Percentiles rank a stretch among this genome's conserved stretches.
phyloP scores from a whole-genome alignment of 2,329 filamentous ascomycete species.

The Nemania serpens region DNA sequence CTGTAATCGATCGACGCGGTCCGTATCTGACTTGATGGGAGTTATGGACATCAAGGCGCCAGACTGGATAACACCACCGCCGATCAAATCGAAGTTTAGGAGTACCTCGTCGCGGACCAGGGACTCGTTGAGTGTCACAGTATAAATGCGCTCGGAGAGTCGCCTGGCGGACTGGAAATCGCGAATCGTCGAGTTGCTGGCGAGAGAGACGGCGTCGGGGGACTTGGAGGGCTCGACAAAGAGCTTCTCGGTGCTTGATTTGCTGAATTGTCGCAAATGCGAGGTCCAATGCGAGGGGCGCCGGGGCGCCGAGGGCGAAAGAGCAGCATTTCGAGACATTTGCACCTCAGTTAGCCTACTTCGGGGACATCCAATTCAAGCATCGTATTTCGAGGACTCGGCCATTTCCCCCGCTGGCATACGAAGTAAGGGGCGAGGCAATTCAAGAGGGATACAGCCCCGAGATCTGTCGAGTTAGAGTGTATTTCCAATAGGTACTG shows the following conservation, averaged over 20 bases:
- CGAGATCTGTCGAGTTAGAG: too few species aligned
- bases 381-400: conserved; percentile 10
- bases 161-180: conserved; percentile 39
- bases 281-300: conserved; percentile 54
- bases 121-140: conserved; percentile 69
- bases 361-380: conserved; percentile 9
- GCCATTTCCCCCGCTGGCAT: not conserved
- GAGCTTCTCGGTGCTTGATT: conserved; percentile 51
- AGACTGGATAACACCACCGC: conserved; percentile 63
- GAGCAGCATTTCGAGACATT: conserved; percentile 41
- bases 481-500: too few species aligned
- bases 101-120: conserved; percentile 80
- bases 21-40: conserved; percentile 59
- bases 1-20: conserved; percentile 47
- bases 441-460: not conserved
- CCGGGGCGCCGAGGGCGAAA: conserved; percentile 49
- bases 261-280: conserved; percentile 59
- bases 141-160: conserved; percentile 53
- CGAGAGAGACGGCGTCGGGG: conserved; percentile 51
- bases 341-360: conserved; percentile 33
- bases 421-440: not conserved
- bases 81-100: conserved; percentile 74
- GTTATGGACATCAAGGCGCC: conserved; percentile 77
- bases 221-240: conserved; percentile 49
- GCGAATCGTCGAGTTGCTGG: conserved; percentile 55